Conservation (phyloP, 768 basidiomycete species). For the Trametes cingulata region DNA sequence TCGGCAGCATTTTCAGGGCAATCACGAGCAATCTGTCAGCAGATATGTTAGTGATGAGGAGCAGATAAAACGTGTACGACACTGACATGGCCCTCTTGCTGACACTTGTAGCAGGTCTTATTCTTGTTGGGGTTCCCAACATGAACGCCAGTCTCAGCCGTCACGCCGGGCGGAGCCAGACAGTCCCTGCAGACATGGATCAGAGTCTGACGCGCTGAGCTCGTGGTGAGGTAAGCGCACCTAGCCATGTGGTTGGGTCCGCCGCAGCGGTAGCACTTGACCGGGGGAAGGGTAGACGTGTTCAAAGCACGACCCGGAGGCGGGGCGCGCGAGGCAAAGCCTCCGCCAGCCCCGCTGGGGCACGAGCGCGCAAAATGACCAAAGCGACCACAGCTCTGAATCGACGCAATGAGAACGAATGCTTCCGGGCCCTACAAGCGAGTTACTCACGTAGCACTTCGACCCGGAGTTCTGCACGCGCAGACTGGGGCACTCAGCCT, state of each 20-base stretch:
- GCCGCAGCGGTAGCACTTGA: slow-evolving; percentile 89
- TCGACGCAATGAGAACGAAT: not conserved
- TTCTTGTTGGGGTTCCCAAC: slow-evolving; percentile 55
- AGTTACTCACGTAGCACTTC: slow-evolving; percentile 77
- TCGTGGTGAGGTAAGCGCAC: slow-evolving; percentile 38
- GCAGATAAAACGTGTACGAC: not conserved
- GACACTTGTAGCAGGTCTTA: slow-evolving; percentile 89
- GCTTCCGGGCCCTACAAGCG: not conserved
- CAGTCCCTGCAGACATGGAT: slow-evolving; percentile 59
- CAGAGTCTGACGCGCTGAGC: slow-evolving; percentile 1
- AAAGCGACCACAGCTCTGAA: slow-evolving; percentile 71
- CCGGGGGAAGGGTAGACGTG: slow-evolving; percentile 73
- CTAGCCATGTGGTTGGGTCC: slow-evolving; percentile 87
- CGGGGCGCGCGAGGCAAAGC: slow-evolving; percentile 66
- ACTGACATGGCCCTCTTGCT: slow-evolving; percentile 84
- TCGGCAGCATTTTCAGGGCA: slow-evolving; percentile 35
- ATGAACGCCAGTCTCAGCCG: slow-evolving; percentile 48
- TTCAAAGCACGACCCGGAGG: slow-evolving; percentile 77
- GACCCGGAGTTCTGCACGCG: slow-evolving; percentile 67
- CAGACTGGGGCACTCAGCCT: slow-evolving; percentile 83
- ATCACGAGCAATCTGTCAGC: slow-evolving; percentile 35
- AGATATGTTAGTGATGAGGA: not conserved
- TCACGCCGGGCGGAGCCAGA: slow-evolving; percentile 68
- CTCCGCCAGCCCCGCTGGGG: slow-evolving; percentile 49
- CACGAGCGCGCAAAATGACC: slow-evolving; percentile 83